Conservation (phyloP, 805 yeast genomes). For the Yarrowia sp. region DNA sequence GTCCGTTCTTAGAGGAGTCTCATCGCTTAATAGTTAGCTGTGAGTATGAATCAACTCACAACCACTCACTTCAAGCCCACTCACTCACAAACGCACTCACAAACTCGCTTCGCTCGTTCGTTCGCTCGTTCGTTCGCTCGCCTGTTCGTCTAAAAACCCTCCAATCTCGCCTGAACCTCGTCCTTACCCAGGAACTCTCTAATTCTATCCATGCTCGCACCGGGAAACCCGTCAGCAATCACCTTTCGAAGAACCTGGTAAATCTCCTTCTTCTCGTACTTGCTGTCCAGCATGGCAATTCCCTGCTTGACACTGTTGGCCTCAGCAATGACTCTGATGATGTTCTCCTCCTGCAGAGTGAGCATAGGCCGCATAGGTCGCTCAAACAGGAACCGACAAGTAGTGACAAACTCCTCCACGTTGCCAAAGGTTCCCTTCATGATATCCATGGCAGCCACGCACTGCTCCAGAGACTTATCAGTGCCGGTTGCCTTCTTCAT, state of each 20-base stretch:
- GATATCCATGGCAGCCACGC: slow-evolving; percentile 22
- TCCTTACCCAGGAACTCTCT: slow-evolving; percentile 10
- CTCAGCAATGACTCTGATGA: slow-evolving; percentile 4
- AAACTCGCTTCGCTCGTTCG: neutral
- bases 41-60: too few relatives aligned
- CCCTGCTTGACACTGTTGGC: slow-evolving; percentile 10
- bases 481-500: slow-evolving; percentile 18
- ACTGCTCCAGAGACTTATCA: slow-evolving; percentile 1
- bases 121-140: neutral
- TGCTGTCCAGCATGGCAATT: neutral
- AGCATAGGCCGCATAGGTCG: slow-evolving; percentile 8
- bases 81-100: neutral
- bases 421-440: slow-evolving; percentile 30
- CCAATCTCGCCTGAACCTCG: slow-evolving; percentile 23
- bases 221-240: slow-evolving; percentile 24
- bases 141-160: neutral
- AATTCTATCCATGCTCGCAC: slow-evolving; percentile 33
- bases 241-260: slow-evolving; percentile 33
- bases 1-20: too few relatives aligned
- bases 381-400: slow-evolving; percentile 28
- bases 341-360: slow-evolving; percentile 18
- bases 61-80: too few relatives aligned
- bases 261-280: slow-evolving; percentile 17
- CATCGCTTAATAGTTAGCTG: too few relatives aligned
- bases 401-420: slow-evolving; percentile 26